Percentiles rank a stretch among this genome's conserved stretches.
These are phyloP conservation scores for Panaeolus cyanescens DNA, from an alignment of 768 basidiomycete species.

Conservation along the genomic window DNA sequence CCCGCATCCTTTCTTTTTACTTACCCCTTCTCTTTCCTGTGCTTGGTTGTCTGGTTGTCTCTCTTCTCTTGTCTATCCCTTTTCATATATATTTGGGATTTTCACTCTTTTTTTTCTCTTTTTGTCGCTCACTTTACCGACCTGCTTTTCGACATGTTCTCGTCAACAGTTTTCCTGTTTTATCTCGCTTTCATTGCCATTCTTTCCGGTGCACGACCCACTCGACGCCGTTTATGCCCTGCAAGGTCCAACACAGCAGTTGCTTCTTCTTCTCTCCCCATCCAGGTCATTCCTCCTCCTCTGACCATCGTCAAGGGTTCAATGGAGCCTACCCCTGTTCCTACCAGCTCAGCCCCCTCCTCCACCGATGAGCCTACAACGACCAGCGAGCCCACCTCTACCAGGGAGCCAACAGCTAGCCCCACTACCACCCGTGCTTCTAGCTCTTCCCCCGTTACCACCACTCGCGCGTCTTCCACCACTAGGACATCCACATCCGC, in stretches of 20 bases:
- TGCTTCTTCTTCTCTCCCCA: conserved; percentile 6
- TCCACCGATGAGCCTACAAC: too few relatives aligned
- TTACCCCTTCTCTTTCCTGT: conserved; percentile 16
- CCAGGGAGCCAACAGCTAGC: too few relatives aligned
- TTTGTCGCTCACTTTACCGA: conserved; percentile 11
- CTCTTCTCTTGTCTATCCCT: neutral
- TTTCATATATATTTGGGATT: conserved; percentile 9
- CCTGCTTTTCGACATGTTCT: conserved; percentile 20
- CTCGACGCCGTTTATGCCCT: conserved; percentile 6
- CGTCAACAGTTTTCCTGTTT: conserved; percentile 20
- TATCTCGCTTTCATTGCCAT: conserved; percentile 24
- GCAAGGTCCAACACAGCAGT: neutral
- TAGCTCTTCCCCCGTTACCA: neutral
- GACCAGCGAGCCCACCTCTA: neutral
- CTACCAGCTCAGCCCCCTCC: too few relatives aligned
- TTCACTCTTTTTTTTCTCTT: conserved; percentile 16
- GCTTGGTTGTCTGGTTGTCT: conserved; percentile 11
- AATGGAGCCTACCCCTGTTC: neutral
- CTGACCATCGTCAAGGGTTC: conserved; percentile 2
- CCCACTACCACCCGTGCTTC: neutral
- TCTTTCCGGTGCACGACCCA: conserved; percentile 21
- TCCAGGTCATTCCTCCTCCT: conserved; percentile 3
- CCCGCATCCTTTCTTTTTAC: conserved; percentile 10
- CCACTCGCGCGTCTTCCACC: neutral
- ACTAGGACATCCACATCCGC: conserved; percentile 3